Evolutionary conservation across 1,284 basidiomycete genomes (phyloP), one percentile per base, ranked within the genome.

Genomic region (Ceratobasidium sp.): DNA sequence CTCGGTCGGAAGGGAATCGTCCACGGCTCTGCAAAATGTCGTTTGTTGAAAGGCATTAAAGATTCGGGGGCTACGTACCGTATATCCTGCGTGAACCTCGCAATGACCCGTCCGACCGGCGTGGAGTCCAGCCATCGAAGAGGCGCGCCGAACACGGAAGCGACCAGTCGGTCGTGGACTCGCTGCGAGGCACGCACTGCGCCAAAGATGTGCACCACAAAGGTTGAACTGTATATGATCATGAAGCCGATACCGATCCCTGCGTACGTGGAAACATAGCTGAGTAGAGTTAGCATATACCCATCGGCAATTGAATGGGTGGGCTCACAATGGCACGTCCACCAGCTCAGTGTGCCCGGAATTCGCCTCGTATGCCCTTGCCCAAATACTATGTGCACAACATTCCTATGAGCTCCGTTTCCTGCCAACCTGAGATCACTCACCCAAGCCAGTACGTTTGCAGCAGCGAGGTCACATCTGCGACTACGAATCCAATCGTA

Each of bases 81-180:
- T 68, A 84, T 84, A 75, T 84, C 84, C 66, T 80, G 76, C 16
- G 83, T 83, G 78, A 85, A 84, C 39, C 84, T 79, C 56, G 81
- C 78, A 65, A 83, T 81, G 77, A 84, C 82, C 48, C 84, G 78
- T 49, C 84, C 84, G 3, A 82, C 79, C 0, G 84, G 84, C 5
- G 83, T 84, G 16, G 79, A 78, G 74, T 85, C 83, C 11, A 84
- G 73, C 80, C 83, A 84, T 24, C 83, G 83, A 74, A 89, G 80
- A 7, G 87, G 88, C 0, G 89, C 86, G 1, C 86, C 85, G 16
- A 91, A 83, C 16, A 91, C 83, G 8, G 85, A 84, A 27, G 85
- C 79, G n/a, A 91, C 81, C 27, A 93, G 85, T 54, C 81, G 81
- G 53, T 81, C 79, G 78, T 92, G 91, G 8, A 92, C 85, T 22